Evolutionary conservation across 1,284 basidiomycete genomes (phyloP), one percentile per base, ranked within the genome.

Genomic region (Veloboletus limbatus): DNA sequence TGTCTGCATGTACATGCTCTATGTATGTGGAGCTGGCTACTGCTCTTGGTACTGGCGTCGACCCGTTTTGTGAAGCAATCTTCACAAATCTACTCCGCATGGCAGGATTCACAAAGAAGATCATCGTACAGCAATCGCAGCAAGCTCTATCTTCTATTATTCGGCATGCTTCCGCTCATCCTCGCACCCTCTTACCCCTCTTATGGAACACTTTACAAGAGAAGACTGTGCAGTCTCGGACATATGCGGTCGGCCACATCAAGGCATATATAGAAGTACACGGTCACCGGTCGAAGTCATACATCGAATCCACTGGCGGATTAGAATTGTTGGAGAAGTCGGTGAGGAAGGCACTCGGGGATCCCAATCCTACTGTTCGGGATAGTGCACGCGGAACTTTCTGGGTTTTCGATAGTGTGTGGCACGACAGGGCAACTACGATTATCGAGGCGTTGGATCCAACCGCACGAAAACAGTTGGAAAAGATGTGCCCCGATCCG

Each of bases 71-170:
- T 57, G 95, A 97, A 45, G 65, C 74, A 1, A 65, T 97, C 4
- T 73, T 95, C 43, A 77, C 79, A 9, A 78, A 87, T 52, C 77
- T 97, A 7, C 75, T 95, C 26, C 83, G 82, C 54, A 91, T 99
- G 91, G 85, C 91, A 21, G 85, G 85, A 7, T 85, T 92, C 49
- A 98, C 96, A n/a, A 99, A 99, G 70, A 97, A 94, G 65, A 85
- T 98, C 37, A 82, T 87, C 26, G 92, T 90, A 10, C 85, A 91
- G 47, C 85, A 87, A 45, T 92, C 94, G 0, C 97, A 98, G 63
- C 73, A 77, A 6, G 77, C 82, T 1, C 78, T 90, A 2, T 75
- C 78, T 1, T 72, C 77, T 5, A 76, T 98, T 51, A 79, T 99
- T 28, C 73, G 73, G 8, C 70, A 88, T 55, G 81, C 85, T 1